Conservation (phyloP, 805 yeast genomes). For the Schizosaccharomyces cryophilus region DNA sequence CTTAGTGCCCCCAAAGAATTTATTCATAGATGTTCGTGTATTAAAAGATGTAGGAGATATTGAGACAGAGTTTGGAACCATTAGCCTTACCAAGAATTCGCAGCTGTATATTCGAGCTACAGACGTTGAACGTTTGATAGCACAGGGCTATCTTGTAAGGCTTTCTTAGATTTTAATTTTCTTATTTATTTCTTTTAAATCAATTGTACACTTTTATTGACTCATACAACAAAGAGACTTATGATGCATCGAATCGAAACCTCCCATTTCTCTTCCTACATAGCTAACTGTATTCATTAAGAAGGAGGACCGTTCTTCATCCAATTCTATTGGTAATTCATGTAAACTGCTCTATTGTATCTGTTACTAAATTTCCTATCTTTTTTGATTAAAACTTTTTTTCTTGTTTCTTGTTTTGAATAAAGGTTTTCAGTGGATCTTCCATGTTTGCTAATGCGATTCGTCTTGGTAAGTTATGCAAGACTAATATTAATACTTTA, state of each 20-base stretch:
- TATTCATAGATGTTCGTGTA: conserved; percentile 83
- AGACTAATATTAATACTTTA: too few species aligned
- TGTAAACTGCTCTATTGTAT: too few species aligned
- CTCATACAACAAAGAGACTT: too few species aligned
- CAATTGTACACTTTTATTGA: background rate
- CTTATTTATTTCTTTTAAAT: background rate
- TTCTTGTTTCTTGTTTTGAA: background rate
- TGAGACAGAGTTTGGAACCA: conserved; percentile 79
- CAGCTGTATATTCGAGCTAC: conserved; percentile 85
- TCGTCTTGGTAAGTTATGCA: background rate
- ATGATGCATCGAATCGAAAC: too few species aligned
- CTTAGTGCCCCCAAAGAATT: conserved; percentile 72
- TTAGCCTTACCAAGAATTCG: conserved; percentile 74
- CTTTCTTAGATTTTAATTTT: conserved; percentile 15
- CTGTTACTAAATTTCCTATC: background rate
- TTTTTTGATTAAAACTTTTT: background rate
- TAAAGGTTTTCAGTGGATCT: background rate
- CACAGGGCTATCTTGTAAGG: conserved; percentile 77
- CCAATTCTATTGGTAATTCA: too few species aligned
- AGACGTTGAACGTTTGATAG: conserved; percentile 80
- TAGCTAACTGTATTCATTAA: too few species aligned
- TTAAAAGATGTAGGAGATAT: conserved; percentile 88
- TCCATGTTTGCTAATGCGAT: background rate
- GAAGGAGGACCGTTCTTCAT: too few species aligned
- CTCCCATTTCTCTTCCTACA: too few species aligned